Base-by-base conservation (phyloP, 1,139 yeast genomes). In the Kazachstania sp. region DNA sequence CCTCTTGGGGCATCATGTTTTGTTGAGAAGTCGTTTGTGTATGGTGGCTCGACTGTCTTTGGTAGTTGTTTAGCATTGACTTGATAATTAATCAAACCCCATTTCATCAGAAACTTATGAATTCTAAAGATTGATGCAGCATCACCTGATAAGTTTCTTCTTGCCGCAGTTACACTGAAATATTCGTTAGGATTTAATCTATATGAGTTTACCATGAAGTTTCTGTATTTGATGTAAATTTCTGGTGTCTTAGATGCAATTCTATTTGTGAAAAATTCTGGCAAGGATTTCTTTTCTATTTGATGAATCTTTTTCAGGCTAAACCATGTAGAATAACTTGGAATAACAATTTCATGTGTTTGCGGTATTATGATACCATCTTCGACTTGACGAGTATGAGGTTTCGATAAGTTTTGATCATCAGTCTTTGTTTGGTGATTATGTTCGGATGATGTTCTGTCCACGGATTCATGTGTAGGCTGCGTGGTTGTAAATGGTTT, bases 31-130 rank as follows among this genome's bases (percentile, higher is more conserved):
- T 81, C 86, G 20, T 85, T 84, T 9, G 90, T 78, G 54, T 72
- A 78, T 11, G 88, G 90, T 44, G 86, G 86, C 54, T 82, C 87
- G 32, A 81, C 72, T 48, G 78, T 76, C 41, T 79, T 78, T 11
- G 90, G 87, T 55, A 79, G 75, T 51, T 78, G 69, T 52, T 77
- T 81, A 2, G 90, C 85, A 37, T 57, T 52, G 1, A 83, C 96
- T 67, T 92, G 98, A 63, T 94, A 94, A 66, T 94, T 94, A 48
- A 94, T 87, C 49, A 94, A 72, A 0, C 99, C 99, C 99, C 99
- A 94, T 65, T 85, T 86, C 61, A 81, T 90, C 54, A 94, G 72
- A 61, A 94, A 92, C 53, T 86, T 78, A 64, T 88, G 97, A 11
- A 92, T 79, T 54, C 99, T 77, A 78, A 92, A 80, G 51, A 94